Conservation (phyloP, 768 basidiomycete genomes). For the Boletales sp. region DNA sequence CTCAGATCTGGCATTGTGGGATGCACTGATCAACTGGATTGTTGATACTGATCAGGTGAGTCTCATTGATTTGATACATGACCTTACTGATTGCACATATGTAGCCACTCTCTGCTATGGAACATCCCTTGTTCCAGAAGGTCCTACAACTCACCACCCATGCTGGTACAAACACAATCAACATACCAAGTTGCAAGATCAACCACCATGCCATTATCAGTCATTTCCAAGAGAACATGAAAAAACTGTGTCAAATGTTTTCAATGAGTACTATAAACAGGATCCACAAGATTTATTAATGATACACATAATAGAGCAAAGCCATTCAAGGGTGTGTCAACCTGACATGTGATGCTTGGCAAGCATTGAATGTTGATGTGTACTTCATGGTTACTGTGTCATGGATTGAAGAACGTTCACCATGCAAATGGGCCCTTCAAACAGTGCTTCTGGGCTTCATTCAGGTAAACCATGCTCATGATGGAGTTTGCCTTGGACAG, state of each 20-base stretch:
- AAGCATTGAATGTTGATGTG: not conserved
- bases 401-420: not conserved
- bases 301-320: not conserved
- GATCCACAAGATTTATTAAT: not conserved
- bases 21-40: not conserved
- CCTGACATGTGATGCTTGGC: not conserved
- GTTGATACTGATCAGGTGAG: not conserved
- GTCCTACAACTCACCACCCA: too few species aligned
- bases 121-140: not conserved
- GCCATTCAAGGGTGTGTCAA: not conserved
- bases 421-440: not conserved
- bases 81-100: not conserved
- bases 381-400: not conserved
- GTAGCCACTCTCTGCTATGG: not conserved
- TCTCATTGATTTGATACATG: not conserved
- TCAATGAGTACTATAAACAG: not conserved
- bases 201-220: not conserved
- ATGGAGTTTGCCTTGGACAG: constrained; percentile 33
- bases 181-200: not conserved
- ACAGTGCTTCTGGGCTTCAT: constrained; percentile 35
- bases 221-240: not conserved
- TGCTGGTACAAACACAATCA: not conserved
- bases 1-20: too few species aligned
- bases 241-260: not conserved
- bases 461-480: constrained; percentile 36